Base-by-base conservation (phyloP, 257 asterid species). In the Solanum etuberosum region DNA sequence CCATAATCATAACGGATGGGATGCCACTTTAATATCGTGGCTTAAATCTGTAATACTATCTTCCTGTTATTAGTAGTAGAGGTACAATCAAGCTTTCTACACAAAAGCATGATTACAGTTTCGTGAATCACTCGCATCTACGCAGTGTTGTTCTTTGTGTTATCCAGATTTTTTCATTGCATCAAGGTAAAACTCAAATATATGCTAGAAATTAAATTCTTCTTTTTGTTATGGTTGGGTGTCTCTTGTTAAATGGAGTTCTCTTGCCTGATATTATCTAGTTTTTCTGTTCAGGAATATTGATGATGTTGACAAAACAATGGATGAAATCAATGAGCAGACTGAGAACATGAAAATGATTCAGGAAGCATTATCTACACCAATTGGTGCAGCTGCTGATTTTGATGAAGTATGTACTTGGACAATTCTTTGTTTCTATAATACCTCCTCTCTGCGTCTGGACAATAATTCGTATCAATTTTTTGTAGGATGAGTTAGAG, bases 251-350 rank as follows among this genome's bases (percentile, higher is more conserved):
- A 42, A 63, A 21, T 29, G 85, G 20, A 31, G 68, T 46, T 81
- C 29, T 27, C 85, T 80, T 46, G 85, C 20, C 85, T 81, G 85
- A 81, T 81, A 18, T 31, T 18, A 51, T 18, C 85, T 31, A 27
- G 34, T 85, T 12, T 70, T 31, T 3, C 85, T 34, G 70, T 91
- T 70, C 87, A 95, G 98, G 54, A 95, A 94, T 80, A 93, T 94
- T 88, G 97, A 93, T 76, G 98, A 93, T 32, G 98, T 94, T 86
- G 98, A 94, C 93, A 94, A 94, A 90, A 94, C 98, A 29, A 94
- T 94, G 98, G 98, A 94, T 88, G 98, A 94, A 88, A 94, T 94
- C 90, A 94, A 94, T 23, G 98, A 94, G 93, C 98, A 94, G 93
- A 94, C 97, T 18, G 98, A 95, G 86, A 95, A 93, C 68, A 95